phyloP scores from a whole-genome alignment of 495 filamentous ascomycete species.

The Cercophora newfieldiana region DNA sequence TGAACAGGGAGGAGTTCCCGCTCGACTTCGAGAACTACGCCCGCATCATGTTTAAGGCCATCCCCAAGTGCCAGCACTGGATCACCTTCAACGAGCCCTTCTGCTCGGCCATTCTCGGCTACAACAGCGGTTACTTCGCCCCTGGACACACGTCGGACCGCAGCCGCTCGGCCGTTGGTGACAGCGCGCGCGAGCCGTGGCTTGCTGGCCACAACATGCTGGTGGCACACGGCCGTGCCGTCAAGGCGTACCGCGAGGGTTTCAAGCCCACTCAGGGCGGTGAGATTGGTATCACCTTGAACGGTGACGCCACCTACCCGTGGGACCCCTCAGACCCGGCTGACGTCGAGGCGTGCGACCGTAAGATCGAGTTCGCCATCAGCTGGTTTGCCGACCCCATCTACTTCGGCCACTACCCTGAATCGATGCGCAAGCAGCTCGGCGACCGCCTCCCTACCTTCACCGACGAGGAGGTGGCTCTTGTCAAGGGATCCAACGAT shows the following conservation, averaged over 20 bases:
- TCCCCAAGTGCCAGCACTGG: slow-evolving; percentile 63
- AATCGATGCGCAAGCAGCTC: slow-evolving; percentile 72
- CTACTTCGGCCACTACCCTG: slow-evolving; percentile 74
- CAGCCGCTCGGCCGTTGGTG: slow-evolving; percentile 53
- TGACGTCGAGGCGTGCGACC: slow-evolving; percentile 61
- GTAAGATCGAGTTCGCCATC: slow-evolving; percentile 66
- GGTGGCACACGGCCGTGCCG: slow-evolving; percentile 59
- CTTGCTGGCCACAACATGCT: slow-evolving; percentile 62
- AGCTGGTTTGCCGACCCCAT: slow-evolving; percentile 74
- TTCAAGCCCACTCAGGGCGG: slow-evolving; percentile 62
- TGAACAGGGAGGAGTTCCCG: slow-evolving; percentile 60
- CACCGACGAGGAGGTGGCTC: slow-evolving; percentile 62
- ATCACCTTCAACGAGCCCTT: slow-evolving; percentile 69
- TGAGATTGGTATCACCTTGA: slow-evolving; percentile 63
- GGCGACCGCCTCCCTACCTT: slow-evolving; percentile 67
- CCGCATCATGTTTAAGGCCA: slow-evolving; percentile 55
- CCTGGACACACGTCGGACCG: slow-evolving; percentile 61
- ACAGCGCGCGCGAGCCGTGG: slow-evolving; percentile 60
- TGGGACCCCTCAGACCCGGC: slow-evolving; percentile 57
- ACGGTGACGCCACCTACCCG: slow-evolving; percentile 61
- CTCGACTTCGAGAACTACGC: slow-evolving; percentile 63
- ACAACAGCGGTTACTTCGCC: slow-evolving; percentile 60
- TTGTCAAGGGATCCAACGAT: slow-evolving; percentile 74
- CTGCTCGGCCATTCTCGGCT: slow-evolving; percentile 61
- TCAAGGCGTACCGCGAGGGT: slow-evolving; percentile 67